Conservation (phyloP, 1,139 yeast species). For the Geotrichum histeridarum region DNA sequence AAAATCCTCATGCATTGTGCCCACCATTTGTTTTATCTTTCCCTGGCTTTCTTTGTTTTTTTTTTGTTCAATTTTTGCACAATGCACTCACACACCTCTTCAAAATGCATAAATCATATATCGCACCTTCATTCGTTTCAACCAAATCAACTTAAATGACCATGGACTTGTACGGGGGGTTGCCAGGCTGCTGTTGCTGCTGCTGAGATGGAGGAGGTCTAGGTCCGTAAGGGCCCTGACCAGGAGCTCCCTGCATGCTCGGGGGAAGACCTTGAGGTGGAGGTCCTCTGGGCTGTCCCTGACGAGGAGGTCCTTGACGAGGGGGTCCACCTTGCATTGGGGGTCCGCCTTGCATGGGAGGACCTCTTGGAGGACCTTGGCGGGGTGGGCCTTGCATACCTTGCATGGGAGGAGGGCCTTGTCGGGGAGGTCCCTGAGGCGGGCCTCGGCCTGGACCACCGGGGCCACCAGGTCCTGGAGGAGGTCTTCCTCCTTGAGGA, state of each 20-base stretch:
- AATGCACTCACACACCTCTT: background rate
- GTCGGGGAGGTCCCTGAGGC: conserved; percentile 97
- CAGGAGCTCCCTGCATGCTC: conserved; percentile 70
- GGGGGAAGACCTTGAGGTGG: conserved; percentile 76
- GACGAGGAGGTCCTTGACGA: conserved; percentile 84
- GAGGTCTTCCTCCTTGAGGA: conserved; percentile 83
- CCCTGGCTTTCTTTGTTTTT: too few species aligned
- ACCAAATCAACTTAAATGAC: background rate
- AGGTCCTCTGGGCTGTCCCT: conserved; percentile 99
- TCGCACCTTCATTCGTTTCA: background rate
- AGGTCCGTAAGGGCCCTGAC: conserved; percentile 57
- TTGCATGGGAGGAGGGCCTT: conserved; percentile 69
- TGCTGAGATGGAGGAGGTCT: background rate
- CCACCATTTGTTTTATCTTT: too few species aligned
- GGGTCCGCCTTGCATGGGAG: background rate
- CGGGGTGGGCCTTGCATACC: conserved; percentile 88
- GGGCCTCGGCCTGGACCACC: conserved; percentile 91
- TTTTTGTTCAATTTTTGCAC: too few species aligned
- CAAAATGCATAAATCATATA: background rate
- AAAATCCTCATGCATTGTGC: too few species aligned
- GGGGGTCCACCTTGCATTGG: conserved; percentile 47
- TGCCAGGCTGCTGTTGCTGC: background rate
- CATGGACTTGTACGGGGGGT: background rate
- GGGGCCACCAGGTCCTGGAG: conserved; percentile 89
- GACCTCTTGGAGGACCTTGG: background rate